phyloP scores from a whole-genome alignment of 2,329 filamentous ascomycete species.

The Penicillium sp. region DNA sequence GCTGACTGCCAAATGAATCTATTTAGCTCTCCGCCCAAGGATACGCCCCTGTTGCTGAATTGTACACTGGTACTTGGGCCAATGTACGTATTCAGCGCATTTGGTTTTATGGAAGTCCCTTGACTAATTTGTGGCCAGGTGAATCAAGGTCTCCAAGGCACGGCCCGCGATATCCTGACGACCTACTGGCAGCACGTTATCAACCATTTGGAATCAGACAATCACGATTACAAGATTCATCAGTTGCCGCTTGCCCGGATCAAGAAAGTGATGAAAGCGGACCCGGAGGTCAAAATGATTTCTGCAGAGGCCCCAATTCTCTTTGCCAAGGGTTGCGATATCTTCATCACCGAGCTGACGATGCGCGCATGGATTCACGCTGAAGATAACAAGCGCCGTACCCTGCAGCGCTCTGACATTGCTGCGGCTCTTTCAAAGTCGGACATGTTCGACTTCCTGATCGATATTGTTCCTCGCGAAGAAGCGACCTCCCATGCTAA shows the following conservation, averaged over 20 bases:
- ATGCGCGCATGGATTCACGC: constrained; percentile 99
- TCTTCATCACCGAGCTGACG: constrained; percentile 97
- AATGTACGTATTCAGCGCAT: constrained; percentile 62
- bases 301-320: constrained; percentile 96
- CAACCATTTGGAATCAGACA: constrained; percentile 88
- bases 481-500: constrained; percentile 86
- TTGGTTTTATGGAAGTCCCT: background rate
- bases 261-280: constrained; percentile 99
- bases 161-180: constrained; percentile 94
- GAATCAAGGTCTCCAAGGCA: constrained; percentile 87
- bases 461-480: constrained; percentile 96
- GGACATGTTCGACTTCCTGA: constrained; percentile 99
- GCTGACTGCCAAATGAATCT: constrained; percentile 25
- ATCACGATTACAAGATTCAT: constrained; percentile 97
- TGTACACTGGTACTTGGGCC: constrained; percentile 92
- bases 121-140: constrained; percentile 57
- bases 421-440: constrained; percentile 93
- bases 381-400: constrained; percentile 96
- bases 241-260: constrained; percentile 95
- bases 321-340: constrained; percentile 97
- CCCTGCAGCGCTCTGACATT: constrained; percentile 92
- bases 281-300: constrained; percentile 99
- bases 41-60: constrained; percentile 81
- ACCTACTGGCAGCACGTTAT: constrained; percentile 99
- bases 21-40: constrained; percentile 77